Percentiles rank a stretch among this genome's conserved stretches.
These are phyloP conservation scores for Collybiopsis confluens DNA, from an alignment of 768 basidiomycete species.

Conservation along the genomic window DNA sequence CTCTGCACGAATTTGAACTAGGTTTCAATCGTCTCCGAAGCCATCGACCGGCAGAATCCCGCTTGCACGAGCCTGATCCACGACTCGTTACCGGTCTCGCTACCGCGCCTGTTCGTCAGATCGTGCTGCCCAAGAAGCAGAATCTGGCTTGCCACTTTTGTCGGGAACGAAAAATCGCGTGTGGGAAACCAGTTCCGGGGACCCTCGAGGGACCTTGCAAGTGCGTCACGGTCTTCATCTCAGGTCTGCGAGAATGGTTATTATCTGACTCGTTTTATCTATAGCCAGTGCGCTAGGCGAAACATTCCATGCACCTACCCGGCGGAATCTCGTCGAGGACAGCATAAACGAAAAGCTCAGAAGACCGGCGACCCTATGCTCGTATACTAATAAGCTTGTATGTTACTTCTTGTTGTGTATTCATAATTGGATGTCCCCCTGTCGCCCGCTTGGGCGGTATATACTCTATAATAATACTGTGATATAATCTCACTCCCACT, in stretches of 20 bases:
- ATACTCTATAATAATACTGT: not conserved
- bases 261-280: not conserved
- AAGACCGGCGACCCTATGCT: not conserved
- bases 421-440: not conserved
- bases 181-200: not conserved
- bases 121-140: not conserved
- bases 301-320: slow-evolving; percentile 1
- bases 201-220: not conserved
- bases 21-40: not conserved
- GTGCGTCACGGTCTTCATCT: not conserved
- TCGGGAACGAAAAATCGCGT: slow-evolving; percentile 2
- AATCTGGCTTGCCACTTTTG: slow-evolving; percentile 2
- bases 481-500: no score
- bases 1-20: not conserved
- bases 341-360: slow-evolving; percentile 1
- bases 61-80: not conserved
- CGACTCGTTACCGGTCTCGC: not conserved
- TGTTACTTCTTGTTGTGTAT: not conserved
- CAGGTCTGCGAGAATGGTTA: not conserved
- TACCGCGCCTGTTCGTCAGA: not conserved
- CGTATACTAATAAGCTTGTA: not conserved
- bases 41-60: not conserved
- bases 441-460: not conserved
- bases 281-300: not conserved
- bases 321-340: slow-evolving; percentile 4